Base-by-base conservation (phyloP, 352 stramenopile species). In the Elongisporangium anandrum region DNA sequence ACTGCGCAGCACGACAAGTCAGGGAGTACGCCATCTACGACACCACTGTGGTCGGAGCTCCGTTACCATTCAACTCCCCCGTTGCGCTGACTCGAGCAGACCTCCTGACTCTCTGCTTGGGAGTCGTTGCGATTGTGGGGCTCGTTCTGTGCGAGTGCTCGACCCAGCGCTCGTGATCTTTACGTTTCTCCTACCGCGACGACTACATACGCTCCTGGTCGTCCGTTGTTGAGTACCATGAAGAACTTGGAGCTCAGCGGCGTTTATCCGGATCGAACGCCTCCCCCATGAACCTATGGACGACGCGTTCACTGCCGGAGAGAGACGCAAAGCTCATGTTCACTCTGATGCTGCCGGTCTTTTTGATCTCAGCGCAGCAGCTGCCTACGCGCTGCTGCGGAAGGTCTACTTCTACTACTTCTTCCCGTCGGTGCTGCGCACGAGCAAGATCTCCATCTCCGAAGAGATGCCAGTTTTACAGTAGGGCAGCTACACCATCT, bases 41-140 rank as follows among this genome's bases (percentile, higher is more conserved):
- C 21, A 26, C 57, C 7, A 59, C 70, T n/a, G 20, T 65, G 2
- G 51, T 70, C n/a, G 16, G 34, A 12, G 13, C 10, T 4, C 9
- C 5, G 34, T 13, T 45, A 2, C 16, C 34, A 15, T 12, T 45
- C 5, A 12, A 45, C 13, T 45, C 10, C 13, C 34, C 10, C 34
- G 10, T 45, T 15, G 13, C 34, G 12, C 9, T 45, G 10, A 15
- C 17, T 2, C 54, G 65, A 22, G 65, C 69, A 0, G 75, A 82
- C 50, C 20, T 85, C 10, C 17, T 85, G 1, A 60, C 65, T 0
- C 9, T 81, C 5, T 81, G 73, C 23, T 38, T 81, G 52, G 69
- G 69, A 10, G 10, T 64, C 3, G 61, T 61, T 2, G 59, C 57
- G 1, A 12, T 70, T 0, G 45, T 79, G 4, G 73, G 70, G 22